These are phyloP conservation scores for Sambucus nigra DNA, from an alignment of 129 eudicot species.

Conservation along the genomic window DNA sequence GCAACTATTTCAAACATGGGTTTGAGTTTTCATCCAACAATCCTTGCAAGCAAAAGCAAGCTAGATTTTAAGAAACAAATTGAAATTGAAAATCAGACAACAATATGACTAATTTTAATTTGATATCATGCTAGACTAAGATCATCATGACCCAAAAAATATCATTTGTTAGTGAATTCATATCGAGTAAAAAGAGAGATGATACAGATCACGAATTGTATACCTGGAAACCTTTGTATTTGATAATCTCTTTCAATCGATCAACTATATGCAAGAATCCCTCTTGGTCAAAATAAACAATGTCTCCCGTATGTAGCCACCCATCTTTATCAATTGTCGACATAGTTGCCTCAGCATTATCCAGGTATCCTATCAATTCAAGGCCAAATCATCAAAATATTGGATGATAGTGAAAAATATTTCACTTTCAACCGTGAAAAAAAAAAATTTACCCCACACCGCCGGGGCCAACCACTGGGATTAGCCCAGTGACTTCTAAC, in stretches of 20 bases:
- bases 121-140: background rate
- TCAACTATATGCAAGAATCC: constrained; percentile 70
- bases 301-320: constrained; percentile 91
- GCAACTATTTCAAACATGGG: background rate
- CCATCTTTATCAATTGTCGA: constrained; percentile 60
- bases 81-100: background rate
- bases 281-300: constrained; percentile 70
- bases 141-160: background rate
- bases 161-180: background rate
- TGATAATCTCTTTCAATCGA: constrained; percentile 83
- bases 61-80: background rate
- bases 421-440: too few relatives aligned
- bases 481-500: too few relatives aligned
- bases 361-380: constrained; percentile 51
- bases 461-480: too few relatives aligned
- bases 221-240: constrained; percentile 98
- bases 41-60: background rate
- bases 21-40: background rate
- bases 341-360: constrained; percentile 64
- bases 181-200: background rate
- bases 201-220: background rate
- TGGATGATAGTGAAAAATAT: too few relatives aligned
- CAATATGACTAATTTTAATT: background rate
- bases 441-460: too few relatives aligned
- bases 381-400: background rate